Evolutionary conservation across 345 rosid genomes (phyloP), one percentile per base, ranked within the genome.

Genomic region (Boechera divaricarpa): DNA sequence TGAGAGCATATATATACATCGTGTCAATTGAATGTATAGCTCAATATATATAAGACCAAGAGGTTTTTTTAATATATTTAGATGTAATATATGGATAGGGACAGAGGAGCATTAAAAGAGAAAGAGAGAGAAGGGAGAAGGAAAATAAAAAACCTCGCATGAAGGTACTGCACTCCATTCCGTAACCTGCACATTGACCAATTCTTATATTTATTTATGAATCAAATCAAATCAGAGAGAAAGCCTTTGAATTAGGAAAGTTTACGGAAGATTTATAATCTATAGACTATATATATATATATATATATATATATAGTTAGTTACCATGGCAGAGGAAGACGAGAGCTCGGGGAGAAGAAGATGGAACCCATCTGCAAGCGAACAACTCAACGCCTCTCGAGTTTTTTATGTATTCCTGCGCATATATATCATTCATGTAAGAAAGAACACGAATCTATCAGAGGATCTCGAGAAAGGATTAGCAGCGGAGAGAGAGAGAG

Each of bases 301-400:
- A 16, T 16, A 16, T 16, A 16, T 16, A 16, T 16, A 16, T 21
- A 21, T 21, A 21, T 21, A 39, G 48, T 11, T 1, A 26, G 45
- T 65, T 59, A 90, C 99, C 98, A 75, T 95, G 99, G 81, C 99
- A 95, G 68, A 95, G 88, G 85, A 95, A 95, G 69, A 95, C 90
- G 10, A 95, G 89, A 49, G 97, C 96, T 54, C 79, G 89, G 11
- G 98, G 88, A 78, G 96, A 64, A 44, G 96, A 82, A 60, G 74
- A 66, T 2, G 96, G 97, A 83, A 91, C 7, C 99, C 98, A 92
- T 86, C 87, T 86, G 74, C 98, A 95, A 77, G 94, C 87, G 39
- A 91, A 92, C 31, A 89, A 84, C 87, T 82, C 70, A 33, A 87
- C 87, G 71, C 89, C 97, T 82, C 93, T 86, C 24, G 97, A 86